phyloP scores from a whole-genome alignment of 305 asterid species.

The Fraxinus latifolia region DNA sequence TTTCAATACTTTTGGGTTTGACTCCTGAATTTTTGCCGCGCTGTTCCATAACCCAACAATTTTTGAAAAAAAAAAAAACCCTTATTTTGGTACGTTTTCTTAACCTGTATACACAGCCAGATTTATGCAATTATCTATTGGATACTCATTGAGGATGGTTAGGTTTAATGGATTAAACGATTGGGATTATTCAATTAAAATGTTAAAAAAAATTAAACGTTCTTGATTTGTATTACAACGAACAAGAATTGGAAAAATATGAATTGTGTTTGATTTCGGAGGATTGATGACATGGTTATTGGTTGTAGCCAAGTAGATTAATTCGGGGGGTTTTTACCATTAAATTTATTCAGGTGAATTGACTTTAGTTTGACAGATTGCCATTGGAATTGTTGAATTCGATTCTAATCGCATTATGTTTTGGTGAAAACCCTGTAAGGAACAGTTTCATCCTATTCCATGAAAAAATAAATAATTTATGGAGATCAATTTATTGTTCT shows the following conservation, averaged over 20 bases:
- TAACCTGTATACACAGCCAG: slow-evolving; percentile 1
- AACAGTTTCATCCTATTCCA: background rate
- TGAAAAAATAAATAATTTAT: background rate
- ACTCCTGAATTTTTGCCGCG: slow-evolving; percentile 19
- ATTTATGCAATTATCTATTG: background rate
- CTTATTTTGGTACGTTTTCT: slow-evolving; percentile 21
- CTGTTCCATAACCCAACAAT: background rate
- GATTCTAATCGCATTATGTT: background rate
- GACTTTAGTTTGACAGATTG: background rate
- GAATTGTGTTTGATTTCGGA: background rate
- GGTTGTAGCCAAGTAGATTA: background rate
- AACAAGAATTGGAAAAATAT: background rate
- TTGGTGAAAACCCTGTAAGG: background rate
- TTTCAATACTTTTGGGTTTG: slow-evolving; percentile 15
- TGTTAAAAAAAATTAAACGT: background rate
- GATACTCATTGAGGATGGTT: background rate
- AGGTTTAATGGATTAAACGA: background rate
- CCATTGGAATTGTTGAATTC: background rate
- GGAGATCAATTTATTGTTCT: background rate
- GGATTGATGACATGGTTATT: background rate
- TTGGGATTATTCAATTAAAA: background rate
- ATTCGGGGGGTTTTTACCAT: background rate
- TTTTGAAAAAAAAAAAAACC: slow-evolving; percentile 13
- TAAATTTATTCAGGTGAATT: background rate
- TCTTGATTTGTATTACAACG: background rate